A percentile compares a stretch with the other conserved stretches of the same genome.
phyloP scores from a whole-genome alignment of 106 monocot genomes.

The Apostasia shenzhenica region DNA sequence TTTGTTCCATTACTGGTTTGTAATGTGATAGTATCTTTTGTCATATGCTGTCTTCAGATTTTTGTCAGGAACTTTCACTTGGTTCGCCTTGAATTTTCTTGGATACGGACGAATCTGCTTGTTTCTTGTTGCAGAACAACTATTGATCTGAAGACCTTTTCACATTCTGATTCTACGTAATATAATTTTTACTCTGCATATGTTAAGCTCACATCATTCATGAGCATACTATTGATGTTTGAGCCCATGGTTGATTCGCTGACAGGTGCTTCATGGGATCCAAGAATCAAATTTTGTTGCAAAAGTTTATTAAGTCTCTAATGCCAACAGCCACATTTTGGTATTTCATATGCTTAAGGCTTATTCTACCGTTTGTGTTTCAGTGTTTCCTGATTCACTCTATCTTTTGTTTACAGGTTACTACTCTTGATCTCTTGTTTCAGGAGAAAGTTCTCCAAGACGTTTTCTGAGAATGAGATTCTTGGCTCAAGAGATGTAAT shows the following conservation, averaged over 20 bases:
- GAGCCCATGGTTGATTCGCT: slow-evolving; percentile 2
- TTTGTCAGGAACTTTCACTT: slow-evolving; percentile 66
- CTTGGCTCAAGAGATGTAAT: slow-evolving; percentile 77
- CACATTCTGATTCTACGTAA: slow-evolving; percentile 48
- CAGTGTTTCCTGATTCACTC: background rate
- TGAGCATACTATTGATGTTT: background rate
- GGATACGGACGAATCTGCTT: slow-evolving; percentile 47
- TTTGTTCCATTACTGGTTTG: background rate
- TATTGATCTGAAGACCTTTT: slow-evolving; percentile 53
- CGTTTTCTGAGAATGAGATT: slow-evolving; percentile 70
- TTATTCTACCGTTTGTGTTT: background rate
- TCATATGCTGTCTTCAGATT: slow-evolving; percentile 36
- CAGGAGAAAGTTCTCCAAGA: slow-evolving; percentile 52
- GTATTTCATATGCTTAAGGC: slow-evolving; percentile 21
- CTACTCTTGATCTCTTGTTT: slow-evolving; percentile 70
- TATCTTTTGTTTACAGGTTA: slow-evolving; percentile 36
- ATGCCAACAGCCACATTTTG: slow-evolving; percentile 64
- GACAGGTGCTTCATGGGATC: slow-evolving; percentile 36
- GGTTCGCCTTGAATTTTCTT: slow-evolving; percentile 43
- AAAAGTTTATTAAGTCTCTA: slow-evolving; percentile 59
- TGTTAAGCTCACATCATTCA: background rate
- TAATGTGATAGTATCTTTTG: background rate
- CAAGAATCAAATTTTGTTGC: slow-evolving; percentile 34
- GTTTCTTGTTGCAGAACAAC: slow-evolving; percentile 55
- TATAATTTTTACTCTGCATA: background rate